Conservation (phyloP, 192 early-diverging fungal species). For the Pilobolus umbonatus region DNA sequence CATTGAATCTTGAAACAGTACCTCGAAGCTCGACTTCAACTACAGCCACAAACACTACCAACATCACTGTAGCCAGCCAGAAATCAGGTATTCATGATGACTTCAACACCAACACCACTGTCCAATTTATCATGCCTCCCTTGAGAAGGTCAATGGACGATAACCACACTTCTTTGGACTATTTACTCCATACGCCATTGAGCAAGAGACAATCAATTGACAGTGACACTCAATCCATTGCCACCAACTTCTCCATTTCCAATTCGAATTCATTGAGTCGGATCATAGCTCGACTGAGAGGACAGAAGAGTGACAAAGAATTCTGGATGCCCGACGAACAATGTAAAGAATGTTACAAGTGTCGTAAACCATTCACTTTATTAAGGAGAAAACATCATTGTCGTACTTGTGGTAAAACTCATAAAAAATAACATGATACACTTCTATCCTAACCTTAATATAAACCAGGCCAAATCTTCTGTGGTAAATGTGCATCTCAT, state of each 20-base stretch:
- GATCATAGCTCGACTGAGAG: slow-evolving; percentile 47
- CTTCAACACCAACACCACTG: neutral
- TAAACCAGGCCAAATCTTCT: slow-evolving; percentile 74
- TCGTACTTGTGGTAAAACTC: slow-evolving; percentile 72
- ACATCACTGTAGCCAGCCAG: slow-evolving; percentile 7
- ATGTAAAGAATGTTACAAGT: slow-evolving; percentile 80
- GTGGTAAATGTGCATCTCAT: slow-evolving; percentile 67
- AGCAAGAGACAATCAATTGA: slow-evolving; percentile 26
- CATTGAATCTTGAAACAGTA: neutral
- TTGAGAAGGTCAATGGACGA: slow-evolving; percentile 1
- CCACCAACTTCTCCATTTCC: slow-evolving; percentile 38
- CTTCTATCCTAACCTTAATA: neutral
- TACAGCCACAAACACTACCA: slow-evolving; percentile 8
- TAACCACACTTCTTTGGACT: neutral
- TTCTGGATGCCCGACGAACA: slow-evolving; percentile 86
- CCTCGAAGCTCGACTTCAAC: neutral
- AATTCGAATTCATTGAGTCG: slow-evolving; percentile 45
- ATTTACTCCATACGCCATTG: slow-evolving; percentile 18
- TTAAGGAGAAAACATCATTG: slow-evolving; percentile 77
- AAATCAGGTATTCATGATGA: neutral
- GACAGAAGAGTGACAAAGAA: slow-evolving; percentile 51
- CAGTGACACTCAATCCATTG: slow-evolving; percentile 43
- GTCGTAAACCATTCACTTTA: slow-evolving; percentile 63
- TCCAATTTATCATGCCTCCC: neutral
- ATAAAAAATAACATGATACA: neutral